These are phyloP conservation scores for Pezicula carpinea DNA, from an alignment of 2,329 filamentous ascomycete genomes.

Conservation along the genomic window DNA sequence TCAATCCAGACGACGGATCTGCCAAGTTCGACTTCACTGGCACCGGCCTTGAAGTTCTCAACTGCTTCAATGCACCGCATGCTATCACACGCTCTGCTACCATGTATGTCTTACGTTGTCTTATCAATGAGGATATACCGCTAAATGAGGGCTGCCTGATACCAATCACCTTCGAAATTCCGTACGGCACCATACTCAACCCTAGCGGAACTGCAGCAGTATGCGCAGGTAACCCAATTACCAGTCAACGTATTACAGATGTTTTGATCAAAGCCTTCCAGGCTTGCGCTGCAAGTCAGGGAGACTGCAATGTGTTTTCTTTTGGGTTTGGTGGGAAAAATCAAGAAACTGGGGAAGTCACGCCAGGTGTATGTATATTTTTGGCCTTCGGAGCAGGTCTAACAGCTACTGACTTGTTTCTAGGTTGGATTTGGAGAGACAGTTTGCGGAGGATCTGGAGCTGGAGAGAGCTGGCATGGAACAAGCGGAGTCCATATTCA, in stretches of 20 bases:
- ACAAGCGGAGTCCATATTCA: constrained; percentile 74
- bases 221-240: constrained; percentile 76
- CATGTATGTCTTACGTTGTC: constrained; percentile 74
- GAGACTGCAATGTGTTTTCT: constrained; percentile 76
- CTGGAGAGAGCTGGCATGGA: constrained; percentile 67
- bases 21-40: constrained; percentile 72
- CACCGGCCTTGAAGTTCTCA: constrained; percentile 69
- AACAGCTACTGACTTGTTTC: too few relatives aligned
- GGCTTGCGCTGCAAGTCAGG: constrained; percentile 72
- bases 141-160: constrained; percentile 77
- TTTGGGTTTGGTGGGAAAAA: constrained; percentile 72
- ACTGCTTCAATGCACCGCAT: constrained; percentile 71
- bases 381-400: too few relatives aligned
- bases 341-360: constrained; percentile 42
- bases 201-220: constrained; percentile 72
- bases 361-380: constrained; percentile 43
- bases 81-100: constrained; percentile 77
- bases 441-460: constrained; percentile 71
- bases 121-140: constrained; percentile 76
- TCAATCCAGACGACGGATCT: constrained; percentile 65
- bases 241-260: constrained; percentile 73
- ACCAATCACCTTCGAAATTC: constrained; percentile 67
- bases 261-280: constrained; percentile 74
- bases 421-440: constrained; percentile 79
- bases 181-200: constrained; percentile 63